Evolutionary conservation across 2,329 filamentous ascomycete genomes (phyloP), one percentile per base, ranked within the genome.

Genomic region (Aspergillus ochraceoroseus): DNA sequence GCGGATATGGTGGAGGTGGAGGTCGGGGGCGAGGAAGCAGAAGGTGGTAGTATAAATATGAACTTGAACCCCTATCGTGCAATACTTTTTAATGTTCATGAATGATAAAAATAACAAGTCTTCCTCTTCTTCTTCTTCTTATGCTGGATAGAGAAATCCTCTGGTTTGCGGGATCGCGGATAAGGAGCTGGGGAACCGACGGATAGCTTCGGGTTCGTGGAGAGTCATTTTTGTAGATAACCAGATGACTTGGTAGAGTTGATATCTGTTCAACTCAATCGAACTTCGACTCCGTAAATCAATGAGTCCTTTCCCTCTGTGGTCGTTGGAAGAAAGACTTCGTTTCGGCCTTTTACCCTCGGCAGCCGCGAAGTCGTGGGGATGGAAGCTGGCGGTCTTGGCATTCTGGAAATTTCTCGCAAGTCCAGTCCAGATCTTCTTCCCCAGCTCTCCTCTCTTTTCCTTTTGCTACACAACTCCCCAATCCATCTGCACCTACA

Each of bases 341-440:
- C 11, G 31, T 22, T 18, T 27, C 8, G 19, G 15, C 23, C 23
- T 11, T 15, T 43, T 54, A 53, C 49, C 58, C 58, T 64, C 62
- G 62, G 62, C 55, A 58, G 53, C 41, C 38, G 27, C 37, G 42
- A 33, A 43, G 36, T 32, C 17, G 32, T 37, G 34, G 25, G 18
- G 29, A 38, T 44, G 43, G 49, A 49, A 57, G 49, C 52, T 54
- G 39, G 43, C 48, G 51, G 63, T 63, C 63, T 66, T 66, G 63
- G 63, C 63, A 65, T 66, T 66, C 63, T 66, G 63, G 63, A 66
- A 66, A 66, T 65, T 66, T 66, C 63, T 65, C 62, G 55, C 46
- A 48, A 58, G 48, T 52, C 55, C 54, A 54, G 56, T 56, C 61
- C 58, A 57, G 42, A 48, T 58, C 53, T 53, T 60, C 53, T 57